phyloP scores from a whole-genome alignment of 129 eudicot genomes.

The Flaveria bidentis region DNA sequence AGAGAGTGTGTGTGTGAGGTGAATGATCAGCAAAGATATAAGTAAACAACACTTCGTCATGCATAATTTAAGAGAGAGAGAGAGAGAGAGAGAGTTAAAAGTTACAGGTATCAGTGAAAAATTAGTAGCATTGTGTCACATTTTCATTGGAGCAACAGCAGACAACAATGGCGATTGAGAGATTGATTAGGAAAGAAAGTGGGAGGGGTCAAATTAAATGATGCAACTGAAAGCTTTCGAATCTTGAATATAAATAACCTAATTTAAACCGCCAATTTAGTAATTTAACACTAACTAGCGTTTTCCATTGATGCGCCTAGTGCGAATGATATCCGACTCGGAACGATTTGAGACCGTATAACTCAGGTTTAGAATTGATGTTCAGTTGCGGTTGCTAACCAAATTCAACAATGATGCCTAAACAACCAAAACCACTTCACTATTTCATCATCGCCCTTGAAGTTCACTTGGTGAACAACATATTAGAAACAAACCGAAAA shows the following conservation, averaged over 20 bases:
- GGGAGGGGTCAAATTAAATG: not conserved
- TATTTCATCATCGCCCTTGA: too few relatives aligned
- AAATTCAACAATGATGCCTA: too few relatives aligned
- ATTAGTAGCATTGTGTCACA: not conserved
- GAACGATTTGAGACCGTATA: too few relatives aligned
- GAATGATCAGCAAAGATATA: conserved; percentile 37
- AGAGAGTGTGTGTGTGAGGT: conserved; percentile 41
- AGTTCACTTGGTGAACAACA: too few relatives aligned
- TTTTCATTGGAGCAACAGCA: not conserved
- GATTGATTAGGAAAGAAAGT: not conserved
- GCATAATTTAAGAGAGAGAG: conserved; percentile 29
- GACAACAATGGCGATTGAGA: conserved; percentile 18
- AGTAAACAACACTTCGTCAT: conserved; percentile 27
- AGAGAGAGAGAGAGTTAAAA: not conserved
- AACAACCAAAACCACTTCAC: too few relatives aligned
- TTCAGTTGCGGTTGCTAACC: too few relatives aligned
- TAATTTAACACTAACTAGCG: not conserved
- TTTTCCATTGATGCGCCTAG: too few relatives aligned
- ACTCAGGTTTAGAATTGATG: too few relatives aligned
- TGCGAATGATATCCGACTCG: too few relatives aligned
- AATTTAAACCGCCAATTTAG: not conserved
- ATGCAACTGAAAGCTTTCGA: not conserved
- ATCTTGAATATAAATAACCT: not conserved
- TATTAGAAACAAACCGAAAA: too few relatives aligned
- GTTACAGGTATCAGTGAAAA: not conserved